These are phyloP conservation scores for Fraxinus baroniana DNA, from an alignment of 305 asterid species.

Conservation along the genomic window DNA sequence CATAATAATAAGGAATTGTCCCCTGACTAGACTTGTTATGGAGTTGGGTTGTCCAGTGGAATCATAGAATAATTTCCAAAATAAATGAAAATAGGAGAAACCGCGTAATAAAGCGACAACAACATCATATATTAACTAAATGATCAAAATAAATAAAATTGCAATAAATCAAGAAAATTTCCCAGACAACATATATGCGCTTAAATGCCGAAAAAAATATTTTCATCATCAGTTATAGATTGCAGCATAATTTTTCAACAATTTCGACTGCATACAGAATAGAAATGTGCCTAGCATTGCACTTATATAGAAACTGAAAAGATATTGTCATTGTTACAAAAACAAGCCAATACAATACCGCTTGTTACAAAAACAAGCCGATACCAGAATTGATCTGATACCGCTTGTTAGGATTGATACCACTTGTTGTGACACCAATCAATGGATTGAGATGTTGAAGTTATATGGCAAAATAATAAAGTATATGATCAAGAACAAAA, in stretches of 20 bases:
- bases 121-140: background rate
- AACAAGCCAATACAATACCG: too few relatives aligned
- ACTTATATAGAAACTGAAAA: background rate
- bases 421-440: too few relatives aligned
- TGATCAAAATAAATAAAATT: background rate
- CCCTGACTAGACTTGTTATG: background rate
- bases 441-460: too few relatives aligned
- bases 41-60: background rate
- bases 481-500: too few relatives aligned
- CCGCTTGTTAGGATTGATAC: too few relatives aligned
- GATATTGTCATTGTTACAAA: too few relatives aligned
- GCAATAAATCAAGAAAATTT: background rate
- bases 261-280: background rate
- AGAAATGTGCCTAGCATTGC: conserved; percentile 2
- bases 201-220: background rate
- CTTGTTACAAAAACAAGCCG: too few relatives aligned
- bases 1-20: background rate
- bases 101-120: background rate
- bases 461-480: too few relatives aligned
- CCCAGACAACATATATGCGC: background rate
- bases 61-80: background rate
- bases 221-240: background rate
- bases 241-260: conserved; percentile 3
- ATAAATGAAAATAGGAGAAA: background rate
- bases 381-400: too few relatives aligned